phyloP scores from a whole-genome alignment of 2,329 filamentous ascomycete genomes.

The Fusarium hostae region DNA sequence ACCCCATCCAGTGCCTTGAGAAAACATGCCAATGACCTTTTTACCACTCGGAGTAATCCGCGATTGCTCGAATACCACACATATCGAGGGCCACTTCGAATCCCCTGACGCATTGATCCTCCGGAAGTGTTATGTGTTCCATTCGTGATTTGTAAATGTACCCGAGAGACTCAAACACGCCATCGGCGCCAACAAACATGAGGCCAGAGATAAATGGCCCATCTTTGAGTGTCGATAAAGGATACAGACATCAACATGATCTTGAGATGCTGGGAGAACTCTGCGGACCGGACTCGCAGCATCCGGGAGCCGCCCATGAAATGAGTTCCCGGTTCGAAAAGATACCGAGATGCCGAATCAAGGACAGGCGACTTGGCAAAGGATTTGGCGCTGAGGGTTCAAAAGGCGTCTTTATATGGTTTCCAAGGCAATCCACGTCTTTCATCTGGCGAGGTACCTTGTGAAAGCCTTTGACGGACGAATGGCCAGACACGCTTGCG shows the following conservation, averaged over 20 bases:
- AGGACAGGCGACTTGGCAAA: neutral
- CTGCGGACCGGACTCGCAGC: neutral
- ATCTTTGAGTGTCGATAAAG: neutral
- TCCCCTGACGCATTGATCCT: neutral
- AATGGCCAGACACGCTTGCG: neutral
- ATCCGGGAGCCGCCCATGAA: neutral
- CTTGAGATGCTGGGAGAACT: neutral
- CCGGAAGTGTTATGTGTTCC: neutral
- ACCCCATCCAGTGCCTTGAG: neutral
- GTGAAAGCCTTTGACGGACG: neutral
- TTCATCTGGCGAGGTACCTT: neutral
- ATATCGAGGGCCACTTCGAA: neutral
- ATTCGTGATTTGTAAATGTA: neutral
- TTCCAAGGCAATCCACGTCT: neutral
- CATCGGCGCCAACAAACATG: neutral
- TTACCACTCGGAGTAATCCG: conserved; percentile 8
- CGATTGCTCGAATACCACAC: neutral
- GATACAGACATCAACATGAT: neutral
- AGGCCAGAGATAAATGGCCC: neutral
- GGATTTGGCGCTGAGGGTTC: conserved; percentile 8
- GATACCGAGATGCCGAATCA: neutral
- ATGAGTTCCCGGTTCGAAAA: neutral
- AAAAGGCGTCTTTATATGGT: accelerated
- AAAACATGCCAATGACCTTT: conserved; percentile 24
- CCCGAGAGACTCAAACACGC: neutral